phyloP scores from a whole-genome alignment of 192 early-diverging fungal genomes.

The Paraglomus brasilianum region DNA sequence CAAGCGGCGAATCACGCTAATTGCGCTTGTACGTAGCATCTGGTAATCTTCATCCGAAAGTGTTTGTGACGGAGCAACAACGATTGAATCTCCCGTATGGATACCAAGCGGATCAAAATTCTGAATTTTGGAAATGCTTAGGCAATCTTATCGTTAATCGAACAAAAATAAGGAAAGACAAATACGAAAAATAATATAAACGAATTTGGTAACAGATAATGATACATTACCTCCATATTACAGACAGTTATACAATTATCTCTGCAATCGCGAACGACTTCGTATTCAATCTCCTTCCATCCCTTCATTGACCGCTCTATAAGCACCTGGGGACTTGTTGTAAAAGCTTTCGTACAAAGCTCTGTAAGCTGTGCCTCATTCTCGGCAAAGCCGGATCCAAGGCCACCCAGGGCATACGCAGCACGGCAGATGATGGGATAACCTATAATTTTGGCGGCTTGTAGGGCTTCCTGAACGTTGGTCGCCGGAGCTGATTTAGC shows the following conservation, averaged over 20 bases:
- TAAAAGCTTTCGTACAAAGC: conserved; percentile 86
- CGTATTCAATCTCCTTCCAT: conserved; percentile 99
- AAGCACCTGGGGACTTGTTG: conserved; percentile 89
- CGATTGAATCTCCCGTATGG: conserved; percentile 99
- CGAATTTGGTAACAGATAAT: no score
- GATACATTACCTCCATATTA: conserved; percentile 96
- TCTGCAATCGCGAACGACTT: conserved; percentile 91
- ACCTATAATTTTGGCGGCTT: conserved; percentile 83
- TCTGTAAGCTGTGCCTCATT: conserved; percentile 79
- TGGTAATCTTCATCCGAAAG: conserved; percentile 97
- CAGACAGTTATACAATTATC: conserved; percentile 99
- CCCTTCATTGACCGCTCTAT: conserved; percentile 98
- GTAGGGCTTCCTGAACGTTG: conserved; percentile 81
- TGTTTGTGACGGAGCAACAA: conserved; percentile 97
- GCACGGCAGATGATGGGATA: conserved; percentile 97
- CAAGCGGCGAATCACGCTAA: conserved; percentile 95
- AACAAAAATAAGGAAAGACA: conserved; percentile 2
- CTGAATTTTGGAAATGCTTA: conserved; percentile 19
- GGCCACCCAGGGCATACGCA: conserved; percentile 93
- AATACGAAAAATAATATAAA: no score
- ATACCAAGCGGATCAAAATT: conserved; percentile 99
- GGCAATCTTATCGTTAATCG: neutral
- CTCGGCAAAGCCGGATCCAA: conserved; percentile 96
- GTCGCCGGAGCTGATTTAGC: conserved; percentile 83
- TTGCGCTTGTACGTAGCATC: conserved; percentile 95